Evolutionary conservation across 1,139 yeast species (phyloP).

Genomic region (Suzukiozyma palmioleophila): DNA sequence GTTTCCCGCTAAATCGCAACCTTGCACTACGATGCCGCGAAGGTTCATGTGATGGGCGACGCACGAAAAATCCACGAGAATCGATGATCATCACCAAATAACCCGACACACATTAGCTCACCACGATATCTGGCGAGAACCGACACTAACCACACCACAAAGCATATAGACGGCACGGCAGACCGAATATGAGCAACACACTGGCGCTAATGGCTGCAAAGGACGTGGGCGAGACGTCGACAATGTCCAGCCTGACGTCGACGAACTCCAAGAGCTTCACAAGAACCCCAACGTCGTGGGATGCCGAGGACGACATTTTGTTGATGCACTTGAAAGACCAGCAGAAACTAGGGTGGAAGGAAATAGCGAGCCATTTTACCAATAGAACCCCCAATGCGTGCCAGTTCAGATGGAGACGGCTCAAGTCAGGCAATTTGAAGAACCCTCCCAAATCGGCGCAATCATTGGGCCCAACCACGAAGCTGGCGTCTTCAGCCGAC

Average conservation of each 20-base stretch:
- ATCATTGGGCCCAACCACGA: constrained; percentile 14
- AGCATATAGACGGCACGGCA: no score
- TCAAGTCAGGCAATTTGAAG: constrained; percentile 61
- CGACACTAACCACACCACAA: no score
- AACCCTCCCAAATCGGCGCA: constrained; percentile 47
- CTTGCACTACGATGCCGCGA: no score
- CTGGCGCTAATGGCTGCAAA: not conserved
- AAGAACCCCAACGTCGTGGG: constrained; percentile 71
- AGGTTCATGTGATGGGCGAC: not conserved
- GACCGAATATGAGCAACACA: constrained; percentile 2
- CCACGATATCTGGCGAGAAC: no score
- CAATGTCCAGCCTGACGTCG: constrained; percentile 3
- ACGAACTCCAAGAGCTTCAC: constrained; percentile 18
- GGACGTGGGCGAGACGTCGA: not conserved
- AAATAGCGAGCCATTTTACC: constrained; percentile 61
- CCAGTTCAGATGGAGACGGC: constrained; percentile 74
- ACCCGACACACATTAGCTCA: not conserved
- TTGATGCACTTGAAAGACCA: constrained; percentile 67
- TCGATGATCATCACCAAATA: constrained; percentile 1
- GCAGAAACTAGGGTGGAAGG: constrained; percentile 74
- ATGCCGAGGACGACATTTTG: constrained; percentile 64
- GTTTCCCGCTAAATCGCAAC: no score
- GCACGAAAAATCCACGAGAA: not conserved
- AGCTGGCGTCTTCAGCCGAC: constrained; percentile 8
- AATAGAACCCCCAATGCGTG: constrained; percentile 76